Evolutionary conservation across 2,329 filamentous ascomycete genomes (phyloP), one percentile per base, ranked within the genome.

Genomic region (Aspergillus sp.): DNA sequence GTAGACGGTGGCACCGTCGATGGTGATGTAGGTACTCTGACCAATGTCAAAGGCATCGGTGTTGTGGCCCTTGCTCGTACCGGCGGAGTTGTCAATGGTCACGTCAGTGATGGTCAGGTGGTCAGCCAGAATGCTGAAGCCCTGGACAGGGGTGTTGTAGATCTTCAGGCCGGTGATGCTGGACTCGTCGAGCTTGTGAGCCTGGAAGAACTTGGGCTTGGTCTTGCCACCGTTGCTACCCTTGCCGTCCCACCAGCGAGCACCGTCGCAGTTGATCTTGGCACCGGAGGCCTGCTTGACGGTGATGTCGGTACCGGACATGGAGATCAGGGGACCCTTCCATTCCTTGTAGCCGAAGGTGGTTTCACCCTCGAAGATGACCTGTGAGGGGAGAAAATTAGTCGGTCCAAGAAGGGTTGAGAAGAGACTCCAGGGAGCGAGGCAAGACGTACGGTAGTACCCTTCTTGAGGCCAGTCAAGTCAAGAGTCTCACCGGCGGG

Each of bases 341-440:
- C 87, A 90, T 68, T 88, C 83, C 63, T 84, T 78, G 76, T 88
- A 89, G 19, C 80, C 87, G 68, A 88, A 90, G 57, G 83, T 86
- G n/a, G 88, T 90, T 13, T 80, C 84, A 47, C 88, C 88, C 59
- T 84, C 73, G 74, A 90, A 90, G 66, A 83, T 84, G 63, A 89
- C 81, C 75, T 79, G 55, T 15, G 36, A 23, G 11, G 10, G 6
- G 39, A 41, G 10, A 6, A 3, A 13, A 36, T 19, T 27, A 5
- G 23, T 7, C 5, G 8, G 15, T 15, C 2, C 11, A 5, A 36
- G 11, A 11, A 13, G 32, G 4, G 4, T 2, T 2, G 11, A 11
- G 11, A 36, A 36, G 5, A 6, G 32, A 36, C 5, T 13, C 8
- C 13, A 13, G 13, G 19, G 10, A 3, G 3, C 27, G 6, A 25